Conservation (phyloP, 2,329 filamentous ascomycete species). For the Chrysoporthe deuterocubensis region DNA sequence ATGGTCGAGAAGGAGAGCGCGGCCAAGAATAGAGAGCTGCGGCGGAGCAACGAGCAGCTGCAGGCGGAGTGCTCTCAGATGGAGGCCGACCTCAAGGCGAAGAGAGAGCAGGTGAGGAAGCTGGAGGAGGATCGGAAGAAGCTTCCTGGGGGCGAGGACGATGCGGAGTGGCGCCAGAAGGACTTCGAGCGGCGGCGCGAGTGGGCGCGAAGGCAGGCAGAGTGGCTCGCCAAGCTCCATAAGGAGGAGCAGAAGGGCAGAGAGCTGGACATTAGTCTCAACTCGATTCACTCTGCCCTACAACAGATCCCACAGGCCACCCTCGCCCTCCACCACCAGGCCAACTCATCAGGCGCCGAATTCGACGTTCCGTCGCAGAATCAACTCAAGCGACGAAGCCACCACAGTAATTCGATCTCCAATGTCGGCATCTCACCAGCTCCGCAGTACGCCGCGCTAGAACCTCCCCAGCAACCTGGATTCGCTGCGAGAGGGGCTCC, state of each 20-base stretch:
- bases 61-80: constrained; percentile 68
- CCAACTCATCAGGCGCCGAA: constrained; percentile 50
- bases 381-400: constrained; percentile 53
- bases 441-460: constrained; percentile 44
- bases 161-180: constrained; percentile 58
- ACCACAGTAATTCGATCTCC: constrained; percentile 52
- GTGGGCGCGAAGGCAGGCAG: constrained; percentile 58
- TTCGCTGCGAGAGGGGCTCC: constrained; percentile 31
- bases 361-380: constrained; percentile 47
- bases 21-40: constrained; percentile 54
- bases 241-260: constrained; percentile 52
- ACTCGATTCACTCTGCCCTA: constrained; percentile 52
- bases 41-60: constrained; percentile 59
- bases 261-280: constrained; percentile 52
- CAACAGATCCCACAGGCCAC: constrained; percentile 38
- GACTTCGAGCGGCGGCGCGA: constrained; percentile 57
- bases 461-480: constrained; percentile 18
- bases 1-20: constrained; percentile 57
- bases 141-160: constrained; percentile 63
- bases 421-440: constrained; percentile 47
- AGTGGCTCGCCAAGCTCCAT: constrained; percentile 55
- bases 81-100: constrained; percentile 75
- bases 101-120: constrained; percentile 71
- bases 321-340: constrained; percentile 49
- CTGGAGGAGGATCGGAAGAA: constrained; percentile 73